Conservation (phyloP, 108 stramenopile species). For the Skeletonema potamos region DNA sequence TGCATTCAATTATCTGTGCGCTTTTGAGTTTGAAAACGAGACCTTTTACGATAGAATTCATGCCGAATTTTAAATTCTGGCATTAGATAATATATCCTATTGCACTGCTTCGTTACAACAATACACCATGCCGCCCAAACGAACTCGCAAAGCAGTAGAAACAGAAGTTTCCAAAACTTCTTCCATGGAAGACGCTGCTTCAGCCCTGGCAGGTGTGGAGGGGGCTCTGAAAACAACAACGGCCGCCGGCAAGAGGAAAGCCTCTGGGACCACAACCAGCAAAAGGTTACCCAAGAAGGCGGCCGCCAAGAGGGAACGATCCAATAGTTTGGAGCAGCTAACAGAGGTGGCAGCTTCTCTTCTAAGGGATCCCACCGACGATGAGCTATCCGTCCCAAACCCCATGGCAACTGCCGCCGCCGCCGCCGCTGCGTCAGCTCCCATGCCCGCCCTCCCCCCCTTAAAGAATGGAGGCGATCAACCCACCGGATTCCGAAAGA, state of each 20-base stretch:
- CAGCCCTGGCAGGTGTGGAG: slow-evolving; percentile 40
- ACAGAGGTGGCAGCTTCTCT: slow-evolving; percentile 36
- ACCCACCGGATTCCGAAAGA: slow-evolving; percentile 12
- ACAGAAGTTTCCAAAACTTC: not conserved
- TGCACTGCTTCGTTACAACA: not conserved
- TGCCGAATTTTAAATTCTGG: not conserved
- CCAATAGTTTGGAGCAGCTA: slow-evolving; percentile 34
- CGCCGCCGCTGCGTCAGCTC: not conserved
- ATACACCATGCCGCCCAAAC: slow-evolving; percentile 11
- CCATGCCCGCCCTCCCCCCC: not conserved
- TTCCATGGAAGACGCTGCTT: slow-evolving; percentile 36
- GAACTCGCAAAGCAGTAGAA: slow-evolving; percentile 7
- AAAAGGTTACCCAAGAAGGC: slow-evolving; percentile 1
- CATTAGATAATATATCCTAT: not conserved
- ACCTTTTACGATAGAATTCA: not conserved
- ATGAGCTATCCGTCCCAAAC: slow-evolving; percentile 7
- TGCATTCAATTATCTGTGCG: not conserved
- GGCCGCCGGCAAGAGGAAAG: slow-evolving; percentile 6
- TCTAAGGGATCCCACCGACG: slow-evolving; percentile 21
- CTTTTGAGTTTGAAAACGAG: not conserved
- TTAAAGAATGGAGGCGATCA: not conserved
- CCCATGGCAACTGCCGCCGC: slow-evolving; percentile 5
- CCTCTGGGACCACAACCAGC: not conserved
- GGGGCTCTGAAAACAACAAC: slow-evolving; percentile 18
- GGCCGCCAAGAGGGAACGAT: slow-evolving; percentile 3